A percentile compares a stretch with the other conserved stretches of the same genome.
Evolutionary conservation across 352 stramenopile genomes (phyloP).

Genomic region (Phytophthora pseudosyringae): DNA sequence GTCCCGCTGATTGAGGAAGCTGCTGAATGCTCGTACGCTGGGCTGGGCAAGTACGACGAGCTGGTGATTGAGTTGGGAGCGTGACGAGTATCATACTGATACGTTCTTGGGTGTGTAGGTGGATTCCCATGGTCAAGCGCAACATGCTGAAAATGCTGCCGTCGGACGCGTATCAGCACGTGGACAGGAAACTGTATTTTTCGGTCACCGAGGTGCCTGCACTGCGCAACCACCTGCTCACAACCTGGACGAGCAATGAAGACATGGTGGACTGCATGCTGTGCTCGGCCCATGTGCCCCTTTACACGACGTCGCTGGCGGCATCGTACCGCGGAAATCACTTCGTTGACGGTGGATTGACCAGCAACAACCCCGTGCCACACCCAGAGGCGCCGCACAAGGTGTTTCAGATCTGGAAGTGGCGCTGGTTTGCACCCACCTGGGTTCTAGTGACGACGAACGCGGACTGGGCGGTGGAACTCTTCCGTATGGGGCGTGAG

Average conservation of each 20-base stretch:
- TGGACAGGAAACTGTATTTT: conserved; percentile 79
- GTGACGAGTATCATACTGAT: neutral
- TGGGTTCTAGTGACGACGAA: conserved; percentile 83
- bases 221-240: conserved; percentile 77
- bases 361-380: conserved; percentile 69
- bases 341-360: conserved; percentile 79
- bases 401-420: conserved; percentile 88
- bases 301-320: conserved; percentile 77
- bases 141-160: conserved; percentile 72
- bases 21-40: conserved; percentile 59
- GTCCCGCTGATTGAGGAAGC: conserved; percentile 73
- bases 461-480: conserved; percentile 71
- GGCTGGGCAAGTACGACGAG: conserved; percentile 58
- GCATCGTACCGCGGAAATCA: conserved; percentile 71
- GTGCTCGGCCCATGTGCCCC: conserved; percentile 69
- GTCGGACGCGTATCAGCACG: conserved; percentile 63
- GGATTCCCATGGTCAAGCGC: conserved; percentile 77
- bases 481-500: conserved; percentile 82
- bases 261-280: conserved; percentile 88
- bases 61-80: neutral
- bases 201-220: conserved; percentile 74
- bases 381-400: conserved; percentile 65
- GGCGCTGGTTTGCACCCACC: conserved; percentile 77
- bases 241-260: conserved; percentile 75
- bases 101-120: conserved; percentile 32